These are phyloP conservation scores for Laguncularia racemosa DNA, from an alignment of 345 rosid species.

Conservation along the genomic window DNA sequence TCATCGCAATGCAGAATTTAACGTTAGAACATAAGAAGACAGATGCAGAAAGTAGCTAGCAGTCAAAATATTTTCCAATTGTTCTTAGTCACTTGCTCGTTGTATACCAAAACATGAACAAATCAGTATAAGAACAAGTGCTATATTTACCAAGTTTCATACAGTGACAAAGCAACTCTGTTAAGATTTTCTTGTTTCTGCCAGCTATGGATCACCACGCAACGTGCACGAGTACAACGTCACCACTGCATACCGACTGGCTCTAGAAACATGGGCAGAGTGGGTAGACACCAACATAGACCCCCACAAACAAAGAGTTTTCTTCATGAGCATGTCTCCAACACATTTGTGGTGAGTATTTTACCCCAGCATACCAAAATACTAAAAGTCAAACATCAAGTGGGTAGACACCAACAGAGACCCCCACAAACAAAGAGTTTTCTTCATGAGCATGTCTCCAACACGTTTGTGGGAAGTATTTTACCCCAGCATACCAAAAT, in stretches of 20 bases:
- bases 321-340: conserved; percentile 90
- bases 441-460: conserved; percentile 90
- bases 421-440: conserved; percentile 60
- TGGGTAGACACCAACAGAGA: conserved; percentile 67
- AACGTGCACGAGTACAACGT: conserved; percentile 55
- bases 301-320: conserved; percentile 60
- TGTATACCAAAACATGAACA: too few species aligned
- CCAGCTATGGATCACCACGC: conserved; percentile 47
- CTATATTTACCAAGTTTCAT: too few species aligned
- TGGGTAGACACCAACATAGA: conserved; percentile 68
- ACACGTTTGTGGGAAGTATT: conserved; percentile 75
- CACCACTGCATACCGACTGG: conserved; percentile 60
- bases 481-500: neutral
- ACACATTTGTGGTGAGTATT: conserved; percentile 76
- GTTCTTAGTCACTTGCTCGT: too few species aligned
- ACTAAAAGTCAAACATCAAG: too few species aligned
- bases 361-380: too few species aligned
- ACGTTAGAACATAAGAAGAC: too few species aligned
- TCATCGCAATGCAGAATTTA: too few species aligned
- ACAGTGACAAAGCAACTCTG: neutral
- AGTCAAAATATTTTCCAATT: too few species aligned
- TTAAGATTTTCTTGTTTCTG: neutral
- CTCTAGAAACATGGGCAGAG: conserved; percentile 78
- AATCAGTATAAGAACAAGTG: too few species aligned
- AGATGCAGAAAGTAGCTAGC: too few species aligned